These are phyloP conservation scores for Paracoccidioides lutzii DNA, from an alignment of 2,329 filamentous ascomycete species.

Conservation along the genomic window DNA sequence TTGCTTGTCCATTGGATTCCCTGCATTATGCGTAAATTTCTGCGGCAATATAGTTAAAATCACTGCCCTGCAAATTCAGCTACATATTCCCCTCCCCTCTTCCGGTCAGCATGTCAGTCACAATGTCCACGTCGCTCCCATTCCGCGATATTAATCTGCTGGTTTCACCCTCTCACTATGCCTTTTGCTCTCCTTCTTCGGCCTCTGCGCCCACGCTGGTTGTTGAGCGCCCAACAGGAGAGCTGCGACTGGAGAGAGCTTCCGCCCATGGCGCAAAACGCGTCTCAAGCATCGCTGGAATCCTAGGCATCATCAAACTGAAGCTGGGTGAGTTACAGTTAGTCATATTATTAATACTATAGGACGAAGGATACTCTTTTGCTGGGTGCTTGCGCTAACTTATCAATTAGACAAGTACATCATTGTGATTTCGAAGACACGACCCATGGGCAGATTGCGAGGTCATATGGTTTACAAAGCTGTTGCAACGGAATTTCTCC, in stretches of 20 bases:
- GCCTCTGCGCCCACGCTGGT: constrained; percentile 77
- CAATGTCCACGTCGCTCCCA: constrained; percentile 42
- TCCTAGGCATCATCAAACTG: constrained; percentile 84
- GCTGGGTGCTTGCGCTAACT: not conserved
- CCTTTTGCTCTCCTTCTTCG: constrained; percentile 90
- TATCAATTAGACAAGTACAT: constrained; percentile 69
- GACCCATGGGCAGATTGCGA: constrained; percentile 79
- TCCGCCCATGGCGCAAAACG: constrained; percentile 63
- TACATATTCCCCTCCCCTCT: not conserved
- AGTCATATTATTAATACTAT: no score
- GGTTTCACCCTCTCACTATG: constrained; percentile 81
- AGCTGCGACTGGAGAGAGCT: constrained; percentile 73
- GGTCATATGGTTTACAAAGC: constrained; percentile 96
- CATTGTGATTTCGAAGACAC: constrained; percentile 87
- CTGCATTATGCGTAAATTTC: not conserved
- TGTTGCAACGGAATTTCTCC: constrained; percentile 78
- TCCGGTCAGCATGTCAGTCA: not conserved
- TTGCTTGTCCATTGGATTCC: not conserved
- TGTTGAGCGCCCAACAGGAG: constrained; percentile 82
- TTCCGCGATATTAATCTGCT: constrained; percentile 97
- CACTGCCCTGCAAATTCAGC: not conserved
- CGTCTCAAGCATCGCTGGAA: constrained; percentile 88
- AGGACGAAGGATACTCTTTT: not conserved
- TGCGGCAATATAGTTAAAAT: not conserved
- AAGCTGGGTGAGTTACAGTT: constrained; percentile 58